Evolutionary conservation across 805 yeast species (phyloP), one percentile per base, ranked within the genome.

Genomic region (Ogataea pilisensis): DNA sequence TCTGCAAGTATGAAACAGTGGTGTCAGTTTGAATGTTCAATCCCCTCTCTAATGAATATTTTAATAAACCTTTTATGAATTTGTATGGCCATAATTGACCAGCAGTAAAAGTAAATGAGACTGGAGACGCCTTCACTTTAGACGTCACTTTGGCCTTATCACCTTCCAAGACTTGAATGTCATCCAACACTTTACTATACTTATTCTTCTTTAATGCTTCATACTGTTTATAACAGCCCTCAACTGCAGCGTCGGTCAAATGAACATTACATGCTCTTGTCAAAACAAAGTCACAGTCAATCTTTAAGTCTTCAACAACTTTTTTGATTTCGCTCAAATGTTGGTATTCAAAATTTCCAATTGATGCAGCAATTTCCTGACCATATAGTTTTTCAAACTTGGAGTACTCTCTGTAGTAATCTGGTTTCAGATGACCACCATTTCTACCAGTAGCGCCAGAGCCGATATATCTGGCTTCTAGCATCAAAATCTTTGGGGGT

Each of bases 351-450:
- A 66, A 70, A 39, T 61, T 60, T n/a, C 52, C 64, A 8, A 63
- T 53, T 33, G 57, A 58, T 5, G 70, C 66, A 13, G 67, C 70
- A 16, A 53, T 45, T 31, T 54, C 34, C 26, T 41, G 35, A 32
- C 63, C 57, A 38, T 53, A 49, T 29, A 42, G 40, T 8, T 35
- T 29, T 18, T 41, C 50, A 35, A 43, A 49, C 19, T 39, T 35
- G 8, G 42, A 42, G 20, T 57, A 51, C n/a, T 32, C 46, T 28
- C 44, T 35, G 41, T 57, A 53, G 37, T 43, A 45, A 33, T 46
- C 51, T 5, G 75, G 73, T 34, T 70, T 68, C 37, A 72, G 46
- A 48, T 72, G 77, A 1, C 76, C 77, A 16, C 76, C 76, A 41
- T 72, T 72, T 40, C 76, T 53, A 14, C 74, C 76, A 2, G 74